Evolutionary conservation across 305 asterid species (phyloP).

Genomic region (Fraxinus platypoda): DNA sequence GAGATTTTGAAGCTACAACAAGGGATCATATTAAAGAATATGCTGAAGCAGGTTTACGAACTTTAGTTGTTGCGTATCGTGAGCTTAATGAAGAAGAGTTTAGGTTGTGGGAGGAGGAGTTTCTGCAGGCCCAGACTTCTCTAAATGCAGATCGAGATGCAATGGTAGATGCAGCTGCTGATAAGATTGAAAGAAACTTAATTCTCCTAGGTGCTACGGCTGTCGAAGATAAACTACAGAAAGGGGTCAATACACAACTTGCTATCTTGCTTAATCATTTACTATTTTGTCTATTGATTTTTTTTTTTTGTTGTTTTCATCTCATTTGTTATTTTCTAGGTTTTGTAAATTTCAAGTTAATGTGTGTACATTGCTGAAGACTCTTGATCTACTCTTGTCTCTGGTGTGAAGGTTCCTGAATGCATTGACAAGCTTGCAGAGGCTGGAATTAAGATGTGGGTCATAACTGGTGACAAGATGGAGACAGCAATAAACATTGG

Average conservation of each 20-base stretch:
- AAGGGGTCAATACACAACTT: slow-evolving; percentile 63
- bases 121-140: slow-evolving; percentile 65
- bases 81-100: slow-evolving; percentile 72
- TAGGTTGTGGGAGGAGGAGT: slow-evolving; percentile 74
- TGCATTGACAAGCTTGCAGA: slow-evolving; percentile 74
- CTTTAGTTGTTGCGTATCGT: slow-evolving; percentile 81
- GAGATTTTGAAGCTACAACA: slow-evolving; percentile 47
- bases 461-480: slow-evolving; percentile 96
- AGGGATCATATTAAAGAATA: slow-evolving; percentile 69
- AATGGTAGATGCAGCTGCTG: slow-evolving; percentile 81
- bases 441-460: slow-evolving; percentile 91
- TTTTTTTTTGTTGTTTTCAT: neutral
- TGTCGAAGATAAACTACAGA: slow-evolving; percentile 93
- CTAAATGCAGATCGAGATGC: slow-evolving; percentile 70
- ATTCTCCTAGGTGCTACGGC: slow-evolving; percentile 97
- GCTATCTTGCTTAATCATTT: neutral
- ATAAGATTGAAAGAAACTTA: slow-evolving; percentile 71
- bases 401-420: slow-evolving; percentile 71
- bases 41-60: slow-evolving; percentile 91
- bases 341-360: neutral
- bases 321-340: neutral
- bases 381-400: slow-evolving; percentile 13
- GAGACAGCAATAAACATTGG: slow-evolving; percentile 96
- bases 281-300: neutral
- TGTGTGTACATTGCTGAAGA: neutral